Conservation (phyloP, 768 basidiomycete genomes). For the Coprinellus aureogranulatus region DNA sequence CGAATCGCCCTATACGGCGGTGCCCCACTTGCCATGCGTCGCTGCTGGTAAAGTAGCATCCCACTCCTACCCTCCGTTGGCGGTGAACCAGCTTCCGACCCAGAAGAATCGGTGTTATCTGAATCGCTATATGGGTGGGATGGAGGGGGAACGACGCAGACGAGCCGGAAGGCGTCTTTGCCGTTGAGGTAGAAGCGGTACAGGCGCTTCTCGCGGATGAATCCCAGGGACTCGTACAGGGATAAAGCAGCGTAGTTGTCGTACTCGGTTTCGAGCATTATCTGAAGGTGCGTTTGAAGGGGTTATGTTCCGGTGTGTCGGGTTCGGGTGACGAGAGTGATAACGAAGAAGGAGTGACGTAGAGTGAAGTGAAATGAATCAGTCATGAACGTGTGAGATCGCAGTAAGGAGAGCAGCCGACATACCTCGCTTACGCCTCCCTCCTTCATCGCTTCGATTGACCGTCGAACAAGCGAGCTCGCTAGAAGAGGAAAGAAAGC, state of each 20-base stretch:
- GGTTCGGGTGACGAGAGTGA: not conserved
- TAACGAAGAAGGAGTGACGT: not conserved
- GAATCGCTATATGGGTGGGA: constrained; percentile 20
- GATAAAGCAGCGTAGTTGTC: constrained; percentile 88
- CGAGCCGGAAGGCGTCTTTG: constrained; percentile 89
- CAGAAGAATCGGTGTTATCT: constrained; percentile 30
- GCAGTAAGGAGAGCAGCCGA: constrained; percentile 9
- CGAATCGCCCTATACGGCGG: constrained; percentile 40
- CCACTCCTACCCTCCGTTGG: constrained; percentile 12
- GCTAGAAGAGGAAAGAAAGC: constrained; percentile 48
- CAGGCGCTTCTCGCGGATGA: constrained; percentile 92
- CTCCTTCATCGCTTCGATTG: constrained; percentile 80
- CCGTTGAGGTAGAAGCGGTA: constrained; percentile 96
- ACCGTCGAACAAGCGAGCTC: constrained; percentile 77
- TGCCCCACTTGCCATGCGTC: constrained; percentile 17
- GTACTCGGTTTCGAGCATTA: constrained; percentile 93
- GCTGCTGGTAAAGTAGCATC: constrained; percentile 2
- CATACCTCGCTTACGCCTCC: constrained; percentile 84
- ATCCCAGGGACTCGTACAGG: constrained; percentile 89
- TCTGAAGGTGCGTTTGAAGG: constrained; percentile 39
- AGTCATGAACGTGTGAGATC: constrained; percentile 9
- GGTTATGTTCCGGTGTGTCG: not conserved
- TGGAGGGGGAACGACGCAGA: constrained; percentile 53
- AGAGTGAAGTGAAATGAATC: not conserved
- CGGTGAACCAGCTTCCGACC: constrained; percentile 24